phyloP scores from a whole-genome alignment of 1,139 yeast genomes.

The Suhomyces panamericanus region DNA sequence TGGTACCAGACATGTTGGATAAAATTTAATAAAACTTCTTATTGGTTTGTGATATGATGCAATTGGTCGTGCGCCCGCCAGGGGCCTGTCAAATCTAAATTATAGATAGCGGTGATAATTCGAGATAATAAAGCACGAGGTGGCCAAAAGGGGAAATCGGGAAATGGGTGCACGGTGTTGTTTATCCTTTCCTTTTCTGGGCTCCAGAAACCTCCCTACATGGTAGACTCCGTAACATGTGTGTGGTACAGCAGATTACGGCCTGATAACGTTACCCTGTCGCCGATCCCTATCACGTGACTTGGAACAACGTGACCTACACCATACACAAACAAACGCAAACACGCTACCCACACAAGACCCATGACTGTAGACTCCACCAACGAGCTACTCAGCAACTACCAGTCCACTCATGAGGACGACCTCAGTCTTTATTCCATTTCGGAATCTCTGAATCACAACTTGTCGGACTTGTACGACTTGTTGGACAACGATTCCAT shows the following conservation, averaged over 20 bases:
- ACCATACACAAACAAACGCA: constrained; percentile 3
- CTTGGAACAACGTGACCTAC: background rate
- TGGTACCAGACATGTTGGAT: constrained; percentile 7
- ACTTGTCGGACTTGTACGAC: constrained; percentile 17
- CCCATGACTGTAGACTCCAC: constrained; percentile 17
- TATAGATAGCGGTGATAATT: background rate
- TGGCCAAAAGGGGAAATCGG: too few species aligned
- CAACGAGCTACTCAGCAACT: constrained; percentile 17
- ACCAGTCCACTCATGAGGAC: constrained; percentile 13
- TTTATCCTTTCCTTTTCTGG: too few species aligned
- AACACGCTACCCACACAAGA: background rate
- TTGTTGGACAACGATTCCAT: constrained; percentile 19
- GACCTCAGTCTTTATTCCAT: constrained; percentile 17
- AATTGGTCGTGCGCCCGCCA: constrained; percentile 2
- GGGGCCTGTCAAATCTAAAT: background rate
- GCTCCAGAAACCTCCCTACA: too few species aligned
- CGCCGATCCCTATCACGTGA: background rate
- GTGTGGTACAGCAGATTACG: too few species aligned
- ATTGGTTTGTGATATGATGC: background rate
- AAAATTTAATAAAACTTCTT: background rate
- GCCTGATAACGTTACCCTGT: too few species aligned
- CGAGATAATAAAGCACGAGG: background rate
- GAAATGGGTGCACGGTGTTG: too few species aligned
- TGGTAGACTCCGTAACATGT: too few species aligned
- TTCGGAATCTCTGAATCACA: constrained; percentile 10